Evolutionary conservation across 257 asterid genomes (phyloP).

Genomic region (Solanum corneliomulleri): DNA sequence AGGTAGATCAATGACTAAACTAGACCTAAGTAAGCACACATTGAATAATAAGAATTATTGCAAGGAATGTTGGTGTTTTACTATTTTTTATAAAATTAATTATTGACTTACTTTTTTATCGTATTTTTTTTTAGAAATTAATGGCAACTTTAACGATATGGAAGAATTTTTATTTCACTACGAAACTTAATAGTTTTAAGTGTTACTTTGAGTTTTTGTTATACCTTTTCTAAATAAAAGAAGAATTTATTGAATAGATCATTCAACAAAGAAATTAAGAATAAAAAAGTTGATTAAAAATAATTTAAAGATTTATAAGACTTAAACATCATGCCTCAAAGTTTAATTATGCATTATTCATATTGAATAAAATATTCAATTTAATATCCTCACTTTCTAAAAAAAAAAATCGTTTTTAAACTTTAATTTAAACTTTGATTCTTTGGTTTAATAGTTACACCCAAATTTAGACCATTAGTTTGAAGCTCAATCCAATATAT

Average conservation of each 20-base stretch:
- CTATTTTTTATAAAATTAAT: not conserved
- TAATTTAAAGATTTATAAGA: not conserved
- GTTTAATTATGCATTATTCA: not conserved
- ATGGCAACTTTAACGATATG: too few relatives aligned
- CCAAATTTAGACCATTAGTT: not conserved
- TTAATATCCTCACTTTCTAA: not conserved
- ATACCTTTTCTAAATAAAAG: too few relatives aligned
- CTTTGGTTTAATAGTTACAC: not conserved
- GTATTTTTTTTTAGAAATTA: too few relatives aligned
- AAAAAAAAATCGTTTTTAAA: not conserved
- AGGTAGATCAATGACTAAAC: not conserved
- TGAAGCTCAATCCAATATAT: not conserved
- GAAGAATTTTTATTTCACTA: too few relatives aligned
- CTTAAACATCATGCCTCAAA: not conserved
- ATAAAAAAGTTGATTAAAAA: too few relatives aligned
- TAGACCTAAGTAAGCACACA: not conserved
- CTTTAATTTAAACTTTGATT: not conserved
- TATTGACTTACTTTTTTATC: not conserved
- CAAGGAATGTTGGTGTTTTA: not conserved
- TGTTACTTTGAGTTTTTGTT: too few relatives aligned
- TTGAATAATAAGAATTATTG: not conserved
- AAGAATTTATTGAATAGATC: too few relatives aligned
- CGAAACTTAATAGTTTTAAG: too few relatives aligned
- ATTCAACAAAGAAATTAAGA: too few relatives aligned
- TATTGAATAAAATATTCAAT: rapidly evolving